Evolutionary conservation across 1,139 yeast genomes (phyloP).

Genomic region (Williopsis jadinii): DNA sequence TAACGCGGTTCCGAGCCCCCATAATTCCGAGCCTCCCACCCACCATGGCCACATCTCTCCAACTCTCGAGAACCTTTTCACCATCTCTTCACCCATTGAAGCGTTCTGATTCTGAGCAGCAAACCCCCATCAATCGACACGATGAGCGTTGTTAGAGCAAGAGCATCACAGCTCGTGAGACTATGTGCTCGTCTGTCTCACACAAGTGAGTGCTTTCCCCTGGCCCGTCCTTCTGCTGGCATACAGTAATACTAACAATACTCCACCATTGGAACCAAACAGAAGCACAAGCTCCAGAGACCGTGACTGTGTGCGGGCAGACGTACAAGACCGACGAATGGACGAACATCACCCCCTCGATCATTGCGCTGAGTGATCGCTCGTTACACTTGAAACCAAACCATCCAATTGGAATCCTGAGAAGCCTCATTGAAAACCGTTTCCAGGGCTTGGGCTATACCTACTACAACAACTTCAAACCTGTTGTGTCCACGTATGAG

Average conservation of each 20-base stretch:
- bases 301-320: conserved; percentile 41
- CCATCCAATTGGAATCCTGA: conserved; percentile 87
- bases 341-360: conserved; percentile 82
- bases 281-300: conserved; percentile 20
- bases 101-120: no score
- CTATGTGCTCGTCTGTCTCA: conserved; percentile 4
- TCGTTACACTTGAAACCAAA: conserved; percentile 63
- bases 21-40: no score
- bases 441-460: conserved; percentile 68
- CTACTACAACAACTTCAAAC: conserved; percentile 72
- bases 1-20: no score
- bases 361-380: conserved; percentile 61
- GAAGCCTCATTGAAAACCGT: conserved; percentile 63
- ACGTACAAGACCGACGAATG: conserved; percentile 60
- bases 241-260: no score
- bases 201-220: conserved; percentile 5
- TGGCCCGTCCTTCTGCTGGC: no score
- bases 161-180: conserved; percentile 1
- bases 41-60: no score
- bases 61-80: no score
- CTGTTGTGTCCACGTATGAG: conserved; percentile 74
- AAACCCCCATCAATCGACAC: no score
- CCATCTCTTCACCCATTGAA: no score
- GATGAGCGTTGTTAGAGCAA: not conserved
- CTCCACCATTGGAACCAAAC: not conserved